Evolutionary conservation across 495 filamentous ascomycete genomes (phyloP).

Genomic region (Penicillium steckii): DNA sequence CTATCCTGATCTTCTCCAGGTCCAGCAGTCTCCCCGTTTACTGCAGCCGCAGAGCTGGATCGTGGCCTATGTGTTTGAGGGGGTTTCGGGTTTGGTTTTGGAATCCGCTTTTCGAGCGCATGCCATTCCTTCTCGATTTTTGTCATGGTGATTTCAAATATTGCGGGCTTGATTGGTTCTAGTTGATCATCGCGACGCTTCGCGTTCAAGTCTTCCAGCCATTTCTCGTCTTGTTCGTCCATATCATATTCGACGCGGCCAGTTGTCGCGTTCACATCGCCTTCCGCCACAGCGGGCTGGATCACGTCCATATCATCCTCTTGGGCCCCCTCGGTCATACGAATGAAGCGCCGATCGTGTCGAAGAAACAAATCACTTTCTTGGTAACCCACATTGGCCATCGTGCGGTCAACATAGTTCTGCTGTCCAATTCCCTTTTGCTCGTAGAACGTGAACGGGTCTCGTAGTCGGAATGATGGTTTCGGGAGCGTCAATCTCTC

Average conservation of each 20-base stretch:
- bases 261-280: conserved; percentile 57
- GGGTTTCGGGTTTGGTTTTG: conserved; percentile 92
- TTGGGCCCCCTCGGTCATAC: conserved; percentile 69
- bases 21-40: conserved; percentile 81
- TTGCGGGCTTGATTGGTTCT: conserved; percentile 81
- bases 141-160: conserved; percentile 97
- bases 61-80: conserved; percentile 87
- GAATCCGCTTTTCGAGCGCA: conserved; percentile 90
- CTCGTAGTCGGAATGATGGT: conserved; percentile 54
- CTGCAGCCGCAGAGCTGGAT: conserved; percentile 87
- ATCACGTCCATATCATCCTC: conserved; percentile 80
- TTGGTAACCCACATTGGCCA: conserved; percentile 94
- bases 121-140: conserved; percentile 99
- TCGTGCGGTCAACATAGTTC: conserved; percentile 82
- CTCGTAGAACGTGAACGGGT: conserved; percentile 62
- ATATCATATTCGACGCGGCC: conserved; percentile 97
- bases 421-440: conserved; percentile 58
- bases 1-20: conserved; percentile 91
- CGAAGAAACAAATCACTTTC: conserved; percentile 84
- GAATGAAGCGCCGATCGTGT: conserved; percentile 73
- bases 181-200: conserved; percentile 69
- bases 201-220: conserved; percentile 82
- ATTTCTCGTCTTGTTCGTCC: conserved; percentile 98
- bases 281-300: conserved; percentile 57
- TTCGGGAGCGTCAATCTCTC: conserved; percentile 66